phyloP scores from a whole-genome alignment of 495 filamentous ascomycete genomes.

The Podospora conica region DNA sequence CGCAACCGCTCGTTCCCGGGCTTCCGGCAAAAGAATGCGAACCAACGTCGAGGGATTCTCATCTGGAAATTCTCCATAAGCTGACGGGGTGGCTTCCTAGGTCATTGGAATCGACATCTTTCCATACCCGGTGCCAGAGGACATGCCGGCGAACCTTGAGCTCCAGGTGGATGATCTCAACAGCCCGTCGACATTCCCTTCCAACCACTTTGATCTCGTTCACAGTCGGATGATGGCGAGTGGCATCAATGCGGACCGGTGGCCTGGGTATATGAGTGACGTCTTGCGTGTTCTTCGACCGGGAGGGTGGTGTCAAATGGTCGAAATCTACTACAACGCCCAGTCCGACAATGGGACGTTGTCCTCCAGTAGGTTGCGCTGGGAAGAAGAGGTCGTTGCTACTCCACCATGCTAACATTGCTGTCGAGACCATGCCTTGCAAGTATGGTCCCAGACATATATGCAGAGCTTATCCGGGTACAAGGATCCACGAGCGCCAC shows the following conservation, averaged over 20 bases:
- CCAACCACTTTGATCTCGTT: constrained; percentile 81
- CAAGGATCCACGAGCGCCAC: constrained; percentile 66
- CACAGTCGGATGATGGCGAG: constrained; percentile 75
- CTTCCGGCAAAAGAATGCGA: not conserved
- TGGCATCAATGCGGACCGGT: constrained; percentile 71
- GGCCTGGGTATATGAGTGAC: constrained; percentile 74
- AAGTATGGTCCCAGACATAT: constrained; percentile 66
- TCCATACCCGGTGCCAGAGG: constrained; percentile 65
- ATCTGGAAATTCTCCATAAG: not conserved
- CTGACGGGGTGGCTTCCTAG: constrained; percentile 36
- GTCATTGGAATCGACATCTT: constrained; percentile 77
- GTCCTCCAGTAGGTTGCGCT: constrained; percentile 45
- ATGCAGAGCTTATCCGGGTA: constrained; percentile 57
- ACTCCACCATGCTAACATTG: constrained; percentile 7
- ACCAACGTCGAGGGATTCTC: not conserved
- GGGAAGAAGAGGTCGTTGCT: not conserved
- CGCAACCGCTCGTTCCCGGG: not conserved
- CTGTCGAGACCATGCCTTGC: constrained; percentile 55
- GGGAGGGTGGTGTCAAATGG: constrained; percentile 85
- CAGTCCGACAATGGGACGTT: constrained; percentile 88
- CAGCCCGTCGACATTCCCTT: constrained; percentile 65
- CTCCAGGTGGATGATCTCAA: constrained; percentile 79
- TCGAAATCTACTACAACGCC: constrained; percentile 79
- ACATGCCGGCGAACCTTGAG: constrained; percentile 62
- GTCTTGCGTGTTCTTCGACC: constrained; percentile 51